These are phyloP conservation scores for Coemansia guatemalensis DNA, from an alignment of 192 early-diverging fungal genomes.

Conservation along the genomic window DNA sequence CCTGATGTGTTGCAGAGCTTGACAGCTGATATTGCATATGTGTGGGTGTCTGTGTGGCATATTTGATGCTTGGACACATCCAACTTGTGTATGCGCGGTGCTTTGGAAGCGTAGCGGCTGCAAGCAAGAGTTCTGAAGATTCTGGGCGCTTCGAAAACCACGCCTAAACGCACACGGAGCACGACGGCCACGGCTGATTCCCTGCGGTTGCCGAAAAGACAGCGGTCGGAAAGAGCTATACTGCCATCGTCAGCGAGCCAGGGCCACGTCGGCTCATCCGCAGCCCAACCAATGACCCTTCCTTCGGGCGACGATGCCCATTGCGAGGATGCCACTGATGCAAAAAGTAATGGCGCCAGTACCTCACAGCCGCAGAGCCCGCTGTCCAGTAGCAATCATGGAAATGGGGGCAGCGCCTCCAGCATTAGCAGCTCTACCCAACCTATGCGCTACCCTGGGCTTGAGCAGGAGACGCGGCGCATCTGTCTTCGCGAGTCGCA, in stretches of 20 bases:
- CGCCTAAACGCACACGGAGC: conserved; percentile 49
- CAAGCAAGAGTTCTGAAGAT: conserved; percentile 25
- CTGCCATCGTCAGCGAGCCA: conserved; percentile 8
- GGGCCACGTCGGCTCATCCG: conserved; percentile 4
- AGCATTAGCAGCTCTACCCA: background rate
- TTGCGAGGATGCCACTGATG: conserved; percentile 9
- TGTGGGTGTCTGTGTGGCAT: background rate
- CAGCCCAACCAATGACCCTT: conserved; percentile 30
- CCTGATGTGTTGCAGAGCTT: background rate
- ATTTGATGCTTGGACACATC: background rate
- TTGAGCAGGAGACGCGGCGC: conserved; percentile 32
- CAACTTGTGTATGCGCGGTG: background rate
- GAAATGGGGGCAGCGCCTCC: background rate
- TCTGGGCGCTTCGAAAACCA: conserved; percentile 44
- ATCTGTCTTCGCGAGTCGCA: conserved; percentile 44
- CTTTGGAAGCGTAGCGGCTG: conserved; percentile 17
- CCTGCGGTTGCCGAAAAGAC: conserved; percentile 32
- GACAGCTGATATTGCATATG: background rate
- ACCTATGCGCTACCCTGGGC: conserved; percentile 40
- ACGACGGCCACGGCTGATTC: conserved; percentile 22
- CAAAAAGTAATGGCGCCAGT: background rate
- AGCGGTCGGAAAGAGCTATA: conserved; percentile 20
- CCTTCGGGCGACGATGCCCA: conserved; percentile 11
- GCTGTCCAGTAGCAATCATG: conserved; percentile 1
- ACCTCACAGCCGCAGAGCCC: background rate